Conservation (phyloP, 2,329 filamentous ascomycete species). For the Pseudogymnoascus sp. region DNA sequence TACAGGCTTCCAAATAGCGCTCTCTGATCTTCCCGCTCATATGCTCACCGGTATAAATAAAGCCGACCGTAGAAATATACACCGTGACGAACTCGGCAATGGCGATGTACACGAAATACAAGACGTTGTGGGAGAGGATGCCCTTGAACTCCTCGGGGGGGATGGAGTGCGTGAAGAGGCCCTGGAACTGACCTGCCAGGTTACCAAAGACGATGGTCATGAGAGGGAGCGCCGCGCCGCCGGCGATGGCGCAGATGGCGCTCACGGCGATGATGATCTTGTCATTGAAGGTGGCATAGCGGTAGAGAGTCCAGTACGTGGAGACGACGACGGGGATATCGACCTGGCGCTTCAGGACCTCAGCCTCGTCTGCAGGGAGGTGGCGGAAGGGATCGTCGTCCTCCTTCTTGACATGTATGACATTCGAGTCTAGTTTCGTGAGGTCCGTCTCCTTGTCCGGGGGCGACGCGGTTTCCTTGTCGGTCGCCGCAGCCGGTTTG, state of each 20-base stretch:
- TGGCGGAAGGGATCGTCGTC: conserved; percentile 51
- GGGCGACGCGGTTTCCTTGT: conserved; percentile 46
- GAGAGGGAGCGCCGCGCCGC: conserved; percentile 51
- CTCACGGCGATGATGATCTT: conserved; percentile 43
- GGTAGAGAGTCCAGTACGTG: conserved; percentile 50
- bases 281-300: conserved; percentile 47
- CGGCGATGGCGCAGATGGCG: conserved; percentile 45
- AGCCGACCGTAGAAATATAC: conserved; percentile 77
- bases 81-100: conserved; percentile 71
- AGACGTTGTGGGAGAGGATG: conserved; percentile 53
- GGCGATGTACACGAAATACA: conserved; percentile 81
- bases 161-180: conserved; percentile 45
- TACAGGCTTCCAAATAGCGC: conserved; percentile 73
- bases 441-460: conserved; percentile 54
- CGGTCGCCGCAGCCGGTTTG: conserved; percentile 22
- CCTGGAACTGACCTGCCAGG: conserved; percentile 62
- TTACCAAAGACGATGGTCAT: conserved; percentile 63
- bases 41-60: conserved; percentile 80
- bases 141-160: conserved; percentile 48
- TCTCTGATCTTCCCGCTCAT: conserved; percentile 71
- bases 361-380: conserved; percentile 56
- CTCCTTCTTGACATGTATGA: conserved; percentile 28
- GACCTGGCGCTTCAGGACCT: conserved; percentile 61
- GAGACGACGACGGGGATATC: conserved; percentile 55
- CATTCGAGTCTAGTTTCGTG: conserved; percentile 25